Evolutionary conservation across 1,284 basidiomycete species (phyloP).

Genomic region (Ganoderma lucidum): DNA sequence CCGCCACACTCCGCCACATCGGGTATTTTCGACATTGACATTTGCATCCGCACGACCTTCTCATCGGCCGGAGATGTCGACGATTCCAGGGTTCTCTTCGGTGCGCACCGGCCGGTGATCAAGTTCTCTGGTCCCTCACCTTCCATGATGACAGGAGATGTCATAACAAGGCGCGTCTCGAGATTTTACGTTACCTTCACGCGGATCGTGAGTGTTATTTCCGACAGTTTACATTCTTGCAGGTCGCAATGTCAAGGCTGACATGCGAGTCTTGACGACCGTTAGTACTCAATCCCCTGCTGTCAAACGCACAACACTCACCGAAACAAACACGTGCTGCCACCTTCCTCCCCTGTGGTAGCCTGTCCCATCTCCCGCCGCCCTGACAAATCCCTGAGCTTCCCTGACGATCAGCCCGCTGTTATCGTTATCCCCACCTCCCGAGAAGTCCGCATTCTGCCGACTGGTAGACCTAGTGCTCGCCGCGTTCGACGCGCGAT

Average conservation of each 20-base stretch:
- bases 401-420: not conserved
- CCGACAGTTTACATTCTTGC: not conserved
- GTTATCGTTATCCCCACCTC: not conserved
- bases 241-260: not conserved
- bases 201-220: not conserved
- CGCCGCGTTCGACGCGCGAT: not conserved
- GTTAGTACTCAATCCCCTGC: not conserved
- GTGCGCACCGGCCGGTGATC: conserved; percentile 10
- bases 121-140: conserved; percentile 6
- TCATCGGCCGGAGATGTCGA: not conserved
- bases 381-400: not conserved
- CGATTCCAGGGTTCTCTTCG: not conserved
- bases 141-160: conserved; percentile 13
- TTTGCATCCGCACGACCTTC: not conserved
- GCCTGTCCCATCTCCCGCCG: not conserved
- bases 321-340: not conserved
- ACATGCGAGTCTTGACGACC: not conserved
- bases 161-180: conserved; percentile 2
- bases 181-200: not conserved
- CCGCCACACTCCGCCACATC: not conserved
- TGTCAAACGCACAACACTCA: not conserved
- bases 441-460: not conserved
- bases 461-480: not conserved
- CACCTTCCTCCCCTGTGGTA: not conserved
- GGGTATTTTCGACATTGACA: not conserved